These are phyloP conservation scores for Rhizopogon roseolus DNA, from an alignment of 768 basidiomycete species.

Conservation along the genomic window DNA sequence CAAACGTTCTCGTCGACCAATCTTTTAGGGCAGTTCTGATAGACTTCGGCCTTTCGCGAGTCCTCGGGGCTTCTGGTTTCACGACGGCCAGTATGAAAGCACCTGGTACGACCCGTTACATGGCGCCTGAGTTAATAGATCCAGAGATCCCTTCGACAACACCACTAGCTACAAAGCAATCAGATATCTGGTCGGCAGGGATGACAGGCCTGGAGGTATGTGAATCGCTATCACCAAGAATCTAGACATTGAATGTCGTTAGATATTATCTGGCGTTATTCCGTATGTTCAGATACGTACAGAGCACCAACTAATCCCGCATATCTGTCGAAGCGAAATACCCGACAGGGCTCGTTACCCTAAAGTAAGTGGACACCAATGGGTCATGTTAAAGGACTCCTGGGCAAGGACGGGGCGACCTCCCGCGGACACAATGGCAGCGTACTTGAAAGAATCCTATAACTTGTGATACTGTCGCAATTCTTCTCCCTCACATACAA, in stretches of 20 bases:
- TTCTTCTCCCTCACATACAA: too few relatives aligned
- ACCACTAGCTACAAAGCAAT: constrained; percentile 15
- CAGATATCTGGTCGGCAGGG: constrained; percentile 34
- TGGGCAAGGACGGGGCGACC: neutral
- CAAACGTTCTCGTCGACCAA: constrained; percentile 33
- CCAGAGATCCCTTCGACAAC: constrained; percentile 5
- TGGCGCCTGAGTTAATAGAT: constrained; percentile 31
- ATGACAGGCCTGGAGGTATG: constrained; percentile 32
- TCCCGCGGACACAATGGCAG: too few relatives aligned
- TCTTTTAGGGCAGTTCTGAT: constrained; percentile 25
- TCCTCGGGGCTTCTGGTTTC: constrained; percentile 31
- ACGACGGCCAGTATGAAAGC: constrained; percentile 25
- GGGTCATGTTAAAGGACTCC: neutral
- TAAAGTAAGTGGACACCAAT: neutral
- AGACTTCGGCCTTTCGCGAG: constrained; percentile 36
- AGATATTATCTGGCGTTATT: constrained; percentile 4
- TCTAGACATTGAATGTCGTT: neutral
- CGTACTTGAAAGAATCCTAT: neutral
- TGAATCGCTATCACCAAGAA: neutral
- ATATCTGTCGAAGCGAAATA: neutral
- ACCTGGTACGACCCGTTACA: constrained; percentile 35
- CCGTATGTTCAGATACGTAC: neutral
- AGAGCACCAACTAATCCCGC: neutral
- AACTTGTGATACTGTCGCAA: neutral
- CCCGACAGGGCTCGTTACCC: neutral